phyloP scores from a whole-genome alignment of 192 early-diverging fungal species.

The Thamnidium elegans region DNA sequence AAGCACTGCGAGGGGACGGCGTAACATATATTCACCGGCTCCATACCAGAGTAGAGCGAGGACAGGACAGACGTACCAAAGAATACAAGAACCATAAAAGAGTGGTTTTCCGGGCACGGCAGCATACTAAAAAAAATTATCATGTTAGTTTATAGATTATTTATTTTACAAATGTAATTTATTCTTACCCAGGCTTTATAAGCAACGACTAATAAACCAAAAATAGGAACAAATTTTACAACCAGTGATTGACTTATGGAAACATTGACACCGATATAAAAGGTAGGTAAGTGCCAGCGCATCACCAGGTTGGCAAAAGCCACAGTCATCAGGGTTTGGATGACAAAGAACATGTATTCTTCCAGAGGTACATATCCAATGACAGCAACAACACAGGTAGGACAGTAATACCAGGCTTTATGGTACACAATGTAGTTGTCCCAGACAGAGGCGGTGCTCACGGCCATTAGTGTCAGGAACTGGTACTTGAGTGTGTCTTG shows the following conservation, averaged over 20 bases:
- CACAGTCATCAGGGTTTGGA: constrained; percentile 49
- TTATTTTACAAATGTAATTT: neutral
- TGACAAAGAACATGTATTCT: constrained; percentile 57
- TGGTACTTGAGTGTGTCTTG: constrained; percentile 32
- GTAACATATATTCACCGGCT: constrained; percentile 44
- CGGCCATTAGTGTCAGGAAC: constrained; percentile 35
- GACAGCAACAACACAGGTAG: constrained; percentile 43
- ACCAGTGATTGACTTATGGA: neutral
- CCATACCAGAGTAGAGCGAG: constrained; percentile 48
- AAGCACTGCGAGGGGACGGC: constrained; percentile 19
- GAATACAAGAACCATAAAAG: constrained; percentile 48
- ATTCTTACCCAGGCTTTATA: constrained; percentile 26
- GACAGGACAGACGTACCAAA: constrained; percentile 47
- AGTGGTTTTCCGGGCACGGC: constrained; percentile 33
- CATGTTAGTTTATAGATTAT: neutral
- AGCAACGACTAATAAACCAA: constrained; percentile 16
- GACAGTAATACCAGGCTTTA: constrained; percentile 50
- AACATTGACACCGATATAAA: constrained; percentile 23
- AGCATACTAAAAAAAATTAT: constrained; percentile 6
- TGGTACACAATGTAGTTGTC: constrained; percentile 57
- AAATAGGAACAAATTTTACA: constrained; percentile 27
- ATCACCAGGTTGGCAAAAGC: constrained; percentile 35
- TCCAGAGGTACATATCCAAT: constrained; percentile 60
- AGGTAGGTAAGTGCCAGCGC: constrained; percentile 32
- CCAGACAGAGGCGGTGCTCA: constrained; percentile 52